phyloP scores from a whole-genome alignment of 129 eudicot genomes.

The Ambrosia artemisiifolia region DNA sequence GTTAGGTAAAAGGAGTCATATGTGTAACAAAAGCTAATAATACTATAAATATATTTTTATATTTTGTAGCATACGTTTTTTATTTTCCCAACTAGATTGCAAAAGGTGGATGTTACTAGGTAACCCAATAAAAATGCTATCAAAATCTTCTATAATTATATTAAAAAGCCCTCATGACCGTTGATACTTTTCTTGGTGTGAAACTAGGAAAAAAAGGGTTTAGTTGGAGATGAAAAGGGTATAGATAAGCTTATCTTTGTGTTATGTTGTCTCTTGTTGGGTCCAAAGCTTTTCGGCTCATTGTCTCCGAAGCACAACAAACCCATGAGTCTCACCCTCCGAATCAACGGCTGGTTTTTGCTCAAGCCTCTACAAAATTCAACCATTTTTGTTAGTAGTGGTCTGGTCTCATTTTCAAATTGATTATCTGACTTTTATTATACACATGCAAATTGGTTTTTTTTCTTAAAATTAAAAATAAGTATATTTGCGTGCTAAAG shows the following conservation, averaged over 20 bases:
- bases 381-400: slow-evolving; percentile 20
- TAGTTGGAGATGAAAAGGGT: slow-evolving; percentile 7
- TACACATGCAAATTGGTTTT: not conserved
- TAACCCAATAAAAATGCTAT: not conserved
- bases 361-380: slow-evolving; percentile 3
- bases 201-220: not conserved
- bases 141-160: not conserved
- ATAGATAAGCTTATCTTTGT: slow-evolving; percentile 33
- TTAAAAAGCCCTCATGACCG: not conserved
- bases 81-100: no score
- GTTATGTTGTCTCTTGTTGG: slow-evolving; percentile 13
- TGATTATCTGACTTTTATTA: not conserved
- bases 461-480: not conserved
- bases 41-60: no score
- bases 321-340: slow-evolving; percentile 23
- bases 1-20: no score
- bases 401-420: slow-evolving; percentile 3
- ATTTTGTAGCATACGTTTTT: no score
- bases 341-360: slow-evolving; percentile 19
- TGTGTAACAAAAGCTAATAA: no score
- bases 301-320: slow-evolving; percentile 27
- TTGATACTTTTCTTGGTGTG: slow-evolving; percentile 13
- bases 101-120: no score
- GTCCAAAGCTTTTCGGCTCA: slow-evolving; percentile 22
- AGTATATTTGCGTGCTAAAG: not conserved